Evolutionary conservation across 345 rosid genomes (phyloP), one percentile per base, ranked within the genome.

Genomic region (Hibiscus tridactylites): DNA sequence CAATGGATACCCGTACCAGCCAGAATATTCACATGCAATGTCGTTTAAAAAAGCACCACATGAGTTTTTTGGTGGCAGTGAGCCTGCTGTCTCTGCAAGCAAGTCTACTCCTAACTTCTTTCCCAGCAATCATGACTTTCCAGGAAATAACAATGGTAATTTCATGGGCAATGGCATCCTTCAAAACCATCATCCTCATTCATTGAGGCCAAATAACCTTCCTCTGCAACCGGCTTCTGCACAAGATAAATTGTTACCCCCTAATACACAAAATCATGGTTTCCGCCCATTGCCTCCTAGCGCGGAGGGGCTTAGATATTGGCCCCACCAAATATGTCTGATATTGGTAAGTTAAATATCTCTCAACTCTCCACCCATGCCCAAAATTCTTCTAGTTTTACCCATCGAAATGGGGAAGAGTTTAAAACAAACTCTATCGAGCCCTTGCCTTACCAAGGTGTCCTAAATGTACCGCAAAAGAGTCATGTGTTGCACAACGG

Each of bases 11-110:
- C 68, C 79, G 74, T 63, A 70, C 65, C 82, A 73, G 78, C 73
- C 70, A 13, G 88, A 85, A 44, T 39, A 75, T 56, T 9, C 73
- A 33, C 88, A 83, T 73, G 78, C 64, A 65, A 87, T 82, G 82
- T 82, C 74, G 77, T 81, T 88, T 73, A 91, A 85, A 89, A 91
- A 83, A 85, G 86, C 92, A n/a, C 94, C 97, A 0, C 97, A 89
- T 69, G 98, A 93, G 76, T 83, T 80, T 72, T 87, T 82, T 78
- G 79, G 81, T 42, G 79, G 86, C 29, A 60, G 79, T 35, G 88
- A 81, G 64, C 79, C 83, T 28, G 78, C 70, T 76, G 82, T 76
- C 75, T 63, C 86, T 68, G 68, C 74, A 44, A 77, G 77, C 76
- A 68, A 62, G 63, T 65, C 79, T 69, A 71, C 79, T 68, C 76